Evolutionary conservation across 1,284 basidiomycete genomes (phyloP).

Genomic region (Macrocybe sp.): DNA sequence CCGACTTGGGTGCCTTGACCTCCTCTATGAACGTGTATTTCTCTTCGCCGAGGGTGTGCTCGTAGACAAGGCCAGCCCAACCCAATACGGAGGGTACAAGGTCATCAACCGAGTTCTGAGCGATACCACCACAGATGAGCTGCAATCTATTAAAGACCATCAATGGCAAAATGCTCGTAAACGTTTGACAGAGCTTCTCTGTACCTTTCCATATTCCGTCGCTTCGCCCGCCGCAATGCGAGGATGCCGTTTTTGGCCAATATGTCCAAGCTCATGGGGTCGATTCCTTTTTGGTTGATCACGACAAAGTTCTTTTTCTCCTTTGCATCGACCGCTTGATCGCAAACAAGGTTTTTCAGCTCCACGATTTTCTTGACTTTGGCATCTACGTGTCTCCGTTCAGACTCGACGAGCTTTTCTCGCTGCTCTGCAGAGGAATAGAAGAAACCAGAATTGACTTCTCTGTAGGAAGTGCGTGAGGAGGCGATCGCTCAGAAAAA

Average conservation of each 20-base stretch:
- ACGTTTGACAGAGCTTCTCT: constrained; percentile 16
- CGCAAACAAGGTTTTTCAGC: constrained; percentile 95
- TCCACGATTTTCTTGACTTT: constrained; percentile 97
- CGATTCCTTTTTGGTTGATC: constrained; percentile 99
- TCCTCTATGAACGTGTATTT: constrained; percentile 99
- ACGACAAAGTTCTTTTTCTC: constrained; percentile 88
- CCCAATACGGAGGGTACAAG: constrained; percentile 89
- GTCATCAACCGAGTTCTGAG: constrained; percentile 98
- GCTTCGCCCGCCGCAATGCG: constrained; percentile 92
- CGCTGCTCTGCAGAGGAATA: constrained; percentile 98
- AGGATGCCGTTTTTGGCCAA: constrained; percentile 97
- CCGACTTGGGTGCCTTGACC: constrained; percentile 93
- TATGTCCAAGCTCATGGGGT: constrained; percentile 95
- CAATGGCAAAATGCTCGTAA: constrained; percentile 13
- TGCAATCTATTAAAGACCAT: constrained; percentile 59
- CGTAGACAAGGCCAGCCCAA: constrained; percentile 98
- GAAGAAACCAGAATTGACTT: constrained; percentile 99
- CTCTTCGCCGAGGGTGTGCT: constrained; percentile 98
- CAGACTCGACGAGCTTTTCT: constrained; percentile 98
- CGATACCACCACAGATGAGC: constrained; percentile 90
- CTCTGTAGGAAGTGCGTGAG: constrained; percentile 44
- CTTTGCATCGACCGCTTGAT: constrained; percentile 78
- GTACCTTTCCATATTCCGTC: constrained; percentile 96
- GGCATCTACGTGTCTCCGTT: constrained; percentile 90
- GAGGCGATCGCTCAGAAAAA: constrained; percentile 10